phyloP scores from a whole-genome alignment of 805 yeast species.

The Brettanomyces anomalus region DNA sequence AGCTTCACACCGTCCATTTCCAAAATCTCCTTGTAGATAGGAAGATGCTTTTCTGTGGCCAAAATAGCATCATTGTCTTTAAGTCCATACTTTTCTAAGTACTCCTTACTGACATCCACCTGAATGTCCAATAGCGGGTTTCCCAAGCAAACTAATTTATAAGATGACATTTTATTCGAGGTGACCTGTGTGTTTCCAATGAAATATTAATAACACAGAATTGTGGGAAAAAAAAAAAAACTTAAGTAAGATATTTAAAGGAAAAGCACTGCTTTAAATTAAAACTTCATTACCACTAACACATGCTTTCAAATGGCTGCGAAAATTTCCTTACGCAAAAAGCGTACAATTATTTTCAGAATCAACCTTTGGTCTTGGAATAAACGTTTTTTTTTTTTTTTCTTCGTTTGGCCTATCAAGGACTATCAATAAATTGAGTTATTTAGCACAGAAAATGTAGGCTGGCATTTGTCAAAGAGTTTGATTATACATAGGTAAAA shows the following conservation, averaged over 20 bases:
- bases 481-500: no score
- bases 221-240: background rate
- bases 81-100: conserved; percentile 70
- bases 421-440: no score
- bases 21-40: conserved; percentile 76
- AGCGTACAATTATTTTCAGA: no score
- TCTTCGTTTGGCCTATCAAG: no score
- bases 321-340: no score
- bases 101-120: conserved; percentile 59
- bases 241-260: background rate
- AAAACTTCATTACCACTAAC: background rate
- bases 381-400: background rate
- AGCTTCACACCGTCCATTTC: conserved; percentile 49
- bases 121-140: conserved; percentile 84
- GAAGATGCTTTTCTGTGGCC: conserved; percentile 71
- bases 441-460: no score
- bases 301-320: no score
- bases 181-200: background rate
- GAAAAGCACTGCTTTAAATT: no score
- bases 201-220: background rate
- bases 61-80: conserved; percentile 93
- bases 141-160: conserved; percentile 75
- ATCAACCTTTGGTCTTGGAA: no score
- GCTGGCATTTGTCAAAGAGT: no score
- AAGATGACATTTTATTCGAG: conserved; percentile 37